Evolutionary conservation across 176 grass and related monocot species (phyloP), one percentile per base, ranked within the genome.

Genomic region (Raddia guianensis): DNA sequence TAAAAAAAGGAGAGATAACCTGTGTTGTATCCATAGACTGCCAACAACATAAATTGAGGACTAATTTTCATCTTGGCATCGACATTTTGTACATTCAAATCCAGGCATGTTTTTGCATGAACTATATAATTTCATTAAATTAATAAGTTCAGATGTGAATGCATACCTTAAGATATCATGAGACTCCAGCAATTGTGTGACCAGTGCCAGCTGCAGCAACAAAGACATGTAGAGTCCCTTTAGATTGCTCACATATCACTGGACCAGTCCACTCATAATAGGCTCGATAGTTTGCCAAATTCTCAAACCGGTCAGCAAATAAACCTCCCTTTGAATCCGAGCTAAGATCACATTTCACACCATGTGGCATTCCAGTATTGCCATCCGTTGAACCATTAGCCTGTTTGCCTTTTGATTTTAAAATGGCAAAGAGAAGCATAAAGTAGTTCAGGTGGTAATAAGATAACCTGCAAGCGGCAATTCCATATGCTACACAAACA

Each of bases 231-330:
- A 93, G 47, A 13, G 65, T 82, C 57, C 86, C 92, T 73, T 85
- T 34, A 67, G 88, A 95, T 74, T 99, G 96, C 21, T 94, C 75
- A 88, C 92, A 93, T 86, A 99, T 99, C 82, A 93, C 96, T 80
- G 88, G 96, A 84, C 96, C 96, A 76, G 96, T 99, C 88, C 90
- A 93, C 64, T 91, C 92, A 84, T 91, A 95, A 82, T 99, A 92
- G 43, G 92, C 92, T 72, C 84, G 82, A 67, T 89, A 95, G 72
- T 99, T 99, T 81, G 90, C 96, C 86, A 95, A 43, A 78, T 95
- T 99, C 86, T 99, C 96, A 80, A 99, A 99, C 61, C 95, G 92
- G 73, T 95, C 96, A 68, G 96, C 96, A 86, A 99, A 99, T 40
- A 89, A 95, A 53, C 92, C 92, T 74, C 95, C 92, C 66, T 80